Conservation (phyloP, 495 filamentous ascomycete genomes). For the Penicillium nucicola region DNA sequence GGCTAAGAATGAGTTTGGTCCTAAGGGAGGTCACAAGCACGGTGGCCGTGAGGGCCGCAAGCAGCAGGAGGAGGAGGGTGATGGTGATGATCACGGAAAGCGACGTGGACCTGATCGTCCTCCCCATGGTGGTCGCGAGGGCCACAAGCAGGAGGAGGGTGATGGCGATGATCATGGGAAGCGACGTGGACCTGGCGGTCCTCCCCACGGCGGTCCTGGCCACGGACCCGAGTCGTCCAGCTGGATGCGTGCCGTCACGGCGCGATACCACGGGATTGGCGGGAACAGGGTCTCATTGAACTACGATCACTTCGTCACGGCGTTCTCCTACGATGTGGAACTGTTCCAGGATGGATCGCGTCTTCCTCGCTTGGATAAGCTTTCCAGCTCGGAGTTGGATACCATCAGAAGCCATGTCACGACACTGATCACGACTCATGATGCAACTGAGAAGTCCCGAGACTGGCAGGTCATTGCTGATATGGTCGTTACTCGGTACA, state of each 20-base stretch:
- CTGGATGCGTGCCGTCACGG: constrained; percentile 42
- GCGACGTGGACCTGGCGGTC: constrained; percentile 2
- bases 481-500: constrained; percentile 58
- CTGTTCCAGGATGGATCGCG: constrained; percentile 36
- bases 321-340: constrained; percentile 52
- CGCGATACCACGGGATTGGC: constrained; percentile 59
- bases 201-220: not conserved
- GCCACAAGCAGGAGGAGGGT: not conserved
- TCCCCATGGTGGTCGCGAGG: not conserved
- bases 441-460: constrained; percentile 17
- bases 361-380: constrained; percentile 46
- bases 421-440: constrained; percentile 29
- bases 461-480: constrained; percentile 63
- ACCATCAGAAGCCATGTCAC: constrained; percentile 41
- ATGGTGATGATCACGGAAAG: constrained; percentile 10
- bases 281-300: constrained; percentile 52
- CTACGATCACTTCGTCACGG: constrained; percentile 59
- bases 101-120: constrained; percentile 8
- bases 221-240: constrained; percentile 3
- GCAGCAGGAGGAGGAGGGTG: no score
- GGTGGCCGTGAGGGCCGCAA: not conserved
- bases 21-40: not conserved
- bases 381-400: constrained; percentile 32
- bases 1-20: not conserved
- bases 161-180: not conserved